Conservation (phyloP, 2,329 filamentous ascomycete species). For the Ascomycota sp. region DNA sequence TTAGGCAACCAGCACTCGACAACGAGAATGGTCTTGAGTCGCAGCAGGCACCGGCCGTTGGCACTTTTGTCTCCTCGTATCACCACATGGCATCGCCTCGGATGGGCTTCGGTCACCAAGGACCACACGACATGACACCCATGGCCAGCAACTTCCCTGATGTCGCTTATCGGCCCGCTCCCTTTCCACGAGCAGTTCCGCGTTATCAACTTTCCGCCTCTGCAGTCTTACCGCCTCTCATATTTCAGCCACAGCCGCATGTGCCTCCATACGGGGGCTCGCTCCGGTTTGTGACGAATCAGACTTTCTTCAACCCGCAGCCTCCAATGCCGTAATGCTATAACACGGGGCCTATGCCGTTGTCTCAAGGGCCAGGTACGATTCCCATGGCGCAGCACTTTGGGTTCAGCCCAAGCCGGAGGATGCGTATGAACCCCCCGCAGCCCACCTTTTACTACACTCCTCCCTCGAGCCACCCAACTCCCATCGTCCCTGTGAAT, state of each 20-base stretch:
- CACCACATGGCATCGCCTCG: slow-evolving; percentile 18
- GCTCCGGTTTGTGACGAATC: slow-evolving; percentile 16
- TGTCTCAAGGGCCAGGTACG: slow-evolving; percentile 14
- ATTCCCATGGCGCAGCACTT: slow-evolving; percentile 18
- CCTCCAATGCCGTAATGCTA: slow-evolving; percentile 26
- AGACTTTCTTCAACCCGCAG: slow-evolving; percentile 27
- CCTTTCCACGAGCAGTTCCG: slow-evolving; percentile 15
- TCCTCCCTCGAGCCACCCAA: too few species aligned
- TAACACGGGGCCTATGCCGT: slow-evolving; percentile 15
- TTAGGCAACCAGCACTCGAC: slow-evolving; percentile 1
- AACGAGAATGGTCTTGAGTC: background rate
- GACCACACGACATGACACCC: slow-evolving; percentile 24
- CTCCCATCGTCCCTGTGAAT: slow-evolving; percentile 13
- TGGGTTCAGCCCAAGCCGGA: slow-evolving; percentile 22
- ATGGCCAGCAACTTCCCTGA: slow-evolving; percentile 24
- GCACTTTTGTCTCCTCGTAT: slow-evolving; percentile 20
- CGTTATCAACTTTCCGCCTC: slow-evolving; percentile 14
- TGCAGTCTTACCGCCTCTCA: too few species aligned
- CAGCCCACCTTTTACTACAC: slow-evolving; percentile 26
- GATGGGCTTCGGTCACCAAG: slow-evolving; percentile 6
- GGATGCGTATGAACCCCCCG: slow-evolving; percentile 20
- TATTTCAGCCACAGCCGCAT: slow-evolving; percentile 17
- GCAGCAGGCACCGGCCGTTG: background rate
- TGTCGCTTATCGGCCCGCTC: slow-evolving; percentile 16
- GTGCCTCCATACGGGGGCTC: slow-evolving; percentile 20